Evolutionary conservation across 441 rosid species (phyloP), one percentile per base, ranked within the genome.

Genomic region (Populus hybrid): DNA sequence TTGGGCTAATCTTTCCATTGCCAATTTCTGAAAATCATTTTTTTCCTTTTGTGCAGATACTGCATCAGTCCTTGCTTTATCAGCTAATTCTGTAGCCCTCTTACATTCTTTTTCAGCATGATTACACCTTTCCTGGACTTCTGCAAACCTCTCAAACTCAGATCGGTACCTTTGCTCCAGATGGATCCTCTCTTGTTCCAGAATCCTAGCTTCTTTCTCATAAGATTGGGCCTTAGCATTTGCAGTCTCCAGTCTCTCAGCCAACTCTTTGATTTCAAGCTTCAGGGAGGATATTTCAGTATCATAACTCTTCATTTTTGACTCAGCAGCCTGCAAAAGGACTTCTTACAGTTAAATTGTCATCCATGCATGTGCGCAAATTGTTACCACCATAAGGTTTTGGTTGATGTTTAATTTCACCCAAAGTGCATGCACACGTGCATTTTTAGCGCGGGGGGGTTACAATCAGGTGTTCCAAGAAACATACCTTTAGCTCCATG

Each of bases 1-100:
- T 75, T 87, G 91, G 64, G 99, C 90, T 82, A 88, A 82, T 84
- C 97, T 94, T 85, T 97, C 99, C 95, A 93, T 94, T n/a, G 98
- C 97, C 82, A 90, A 50, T 83, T 79, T 94, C 83, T 94, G 97
- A 76, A 90, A 83, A 81, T 93, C 94, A 5, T 80, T 88, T 84
- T 90, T 86, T 30, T 30, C 32, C 32, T 30, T 30, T 30, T 30
- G 32, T 30, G 32, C 32, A 30, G 32, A 30, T 30, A 30, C 32
- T 30, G 32, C 32, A 30, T 30, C 32, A 30, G 32, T 30, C 32
- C 32, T 30, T 3, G 32, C 32, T 30, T 30, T 30, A 30, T 30
- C 32, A 30, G 32, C 32, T 30, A 30, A 3, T 30, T 30, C 32
- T 30, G 32, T 30, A 30, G 32, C 32, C 32, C 32, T 30, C 32